Base-by-base conservation (phyloP, 1,284 basidiomycete genomes). In the Schizophyllum amplum region DNA sequence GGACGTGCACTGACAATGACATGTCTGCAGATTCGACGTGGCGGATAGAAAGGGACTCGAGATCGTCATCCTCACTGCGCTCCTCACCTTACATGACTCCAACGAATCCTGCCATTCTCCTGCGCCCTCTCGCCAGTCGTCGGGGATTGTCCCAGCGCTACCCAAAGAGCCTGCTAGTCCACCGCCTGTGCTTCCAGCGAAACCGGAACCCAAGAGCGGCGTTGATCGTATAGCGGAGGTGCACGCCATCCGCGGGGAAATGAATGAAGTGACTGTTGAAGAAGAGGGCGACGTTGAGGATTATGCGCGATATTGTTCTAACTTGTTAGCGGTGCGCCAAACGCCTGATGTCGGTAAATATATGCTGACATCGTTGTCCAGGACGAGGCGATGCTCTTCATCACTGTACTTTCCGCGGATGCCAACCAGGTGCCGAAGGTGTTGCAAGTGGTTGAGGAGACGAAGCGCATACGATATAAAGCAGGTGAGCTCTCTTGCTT, bases 11-110 rank as follows among this genome's bases (percentile, higher is more conserved):
- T 42, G 7, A 42, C 11, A 3, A 17, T 17, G 33, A 42, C 33
- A 9, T 4, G 11, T n/a, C 25, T 47, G n/a, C 58, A 90, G 89
- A 50, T 92, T 93, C 64, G 89, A 92, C 59, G 83, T 93, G 49
- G 74, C 86, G 7, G 91, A 93, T 64, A 78, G 86, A 33, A 92
- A 91, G 66, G 88, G 90, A 0, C 77, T 93, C 3, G 91, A 93
- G 68, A 88, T 93, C 48, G 79, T 88, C 51, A 80, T 92, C 23
- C 72, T 93, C 52, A 86, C 85, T 1, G 80, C 87, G 0, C 75
- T 92, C 2, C 71, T 92, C 57, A 86, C 87, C 1, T 88, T 93
- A 68, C 80, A 85, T 60, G 91, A 93, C 66, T 67, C 76, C 42
- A 86, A 85, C 62, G 85, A 90, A 51, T 72, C 72, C 20, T 76